Base-by-base conservation (phyloP, 257 asterid genomes). In the Misopates orontium region DNA sequence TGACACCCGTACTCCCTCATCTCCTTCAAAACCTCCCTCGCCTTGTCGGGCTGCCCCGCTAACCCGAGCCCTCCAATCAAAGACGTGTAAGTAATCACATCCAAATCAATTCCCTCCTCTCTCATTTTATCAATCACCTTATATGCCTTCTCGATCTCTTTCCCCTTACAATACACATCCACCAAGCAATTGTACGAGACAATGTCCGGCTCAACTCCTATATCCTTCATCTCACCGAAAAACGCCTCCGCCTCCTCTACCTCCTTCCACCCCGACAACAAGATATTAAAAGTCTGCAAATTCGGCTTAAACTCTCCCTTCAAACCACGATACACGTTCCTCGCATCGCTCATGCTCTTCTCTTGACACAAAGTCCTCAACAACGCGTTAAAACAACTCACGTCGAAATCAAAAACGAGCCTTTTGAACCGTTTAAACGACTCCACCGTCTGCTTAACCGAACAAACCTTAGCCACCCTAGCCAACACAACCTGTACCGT, bases 11-110 rank as follows among this genome's bases (percentile, higher is more conserved):
- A 84, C 67, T 90, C 97, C 72, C 52, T 87, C 98, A 93, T 93
- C 77, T 89, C 98, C 72, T 87, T 84, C 87, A 93, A 85, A 32
- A 89, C 56, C 10, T 79, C 85, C 76, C 88, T 82, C 5, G 97
- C 97, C 83, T 90, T 89, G 77, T 93, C 98, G 0, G 97, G 98
- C 72, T 87, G 97, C 50, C 98, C 97, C 47, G 56, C 75, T 71
- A 90, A 84, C 28, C 97, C 97, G 63, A 87, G 80, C 42, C 97
- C 98, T 64, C 97, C 97, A 41, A 93, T 87, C 83, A 87, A 74
- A 74, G 85, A 82, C 4, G 97, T 89, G 64, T 87, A 85, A 1
- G 97, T 87, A 60, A 85, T 84, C 81, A 85, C 98, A 74, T 90
- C 98, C 21, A 85, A 80, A 66, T 73, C 83, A 36, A 90, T 79